phyloP scores from a whole-genome alignment of 176 grass and related monocot genomes.

The Otatea glauca region DNA sequence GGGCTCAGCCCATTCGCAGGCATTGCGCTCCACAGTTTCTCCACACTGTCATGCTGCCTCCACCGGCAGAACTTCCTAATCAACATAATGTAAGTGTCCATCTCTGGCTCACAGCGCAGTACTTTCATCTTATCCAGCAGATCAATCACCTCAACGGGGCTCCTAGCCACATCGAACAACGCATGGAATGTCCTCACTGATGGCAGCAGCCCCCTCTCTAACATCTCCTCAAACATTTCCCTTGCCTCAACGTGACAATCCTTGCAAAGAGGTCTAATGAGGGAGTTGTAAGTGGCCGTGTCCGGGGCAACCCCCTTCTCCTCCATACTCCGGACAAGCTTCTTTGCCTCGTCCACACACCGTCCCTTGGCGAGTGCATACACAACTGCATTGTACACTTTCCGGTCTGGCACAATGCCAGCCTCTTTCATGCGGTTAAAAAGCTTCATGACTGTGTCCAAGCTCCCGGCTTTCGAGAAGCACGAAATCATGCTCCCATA shows the following conservation, averaged over 20 bases:
- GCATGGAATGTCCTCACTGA: constrained; percentile 84
- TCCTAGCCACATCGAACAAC: constrained; percentile 61
- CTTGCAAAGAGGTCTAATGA: constrained; percentile 82
- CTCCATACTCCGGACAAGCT: constrained; percentile 68
- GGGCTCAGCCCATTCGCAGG: constrained; percentile 62
- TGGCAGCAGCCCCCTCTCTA: constrained; percentile 56
- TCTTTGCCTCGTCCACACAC: constrained; percentile 67
- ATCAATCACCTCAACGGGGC: constrained; percentile 62
- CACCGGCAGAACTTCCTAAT: constrained; percentile 81
- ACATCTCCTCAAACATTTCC: constrained; percentile 74
- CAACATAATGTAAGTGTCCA: constrained; percentile 84
- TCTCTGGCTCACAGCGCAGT: constrained; percentile 47
- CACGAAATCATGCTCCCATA: constrained; percentile 89
- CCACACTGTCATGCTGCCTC: constrained; percentile 69
- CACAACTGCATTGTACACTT: constrained; percentile 76
- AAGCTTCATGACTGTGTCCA: constrained; percentile 74
- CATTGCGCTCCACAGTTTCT: constrained; percentile 78
- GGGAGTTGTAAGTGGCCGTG: constrained; percentile 71
- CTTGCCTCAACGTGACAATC: constrained; percentile 53
- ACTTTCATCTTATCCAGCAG: constrained; percentile 67
- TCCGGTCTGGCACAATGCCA: constrained; percentile 64
- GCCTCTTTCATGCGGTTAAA: constrained; percentile 77
- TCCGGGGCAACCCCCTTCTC: constrained; percentile 60
- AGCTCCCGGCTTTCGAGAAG: constrained; percentile 79
- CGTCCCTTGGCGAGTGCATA: constrained; percentile 69